Evolutionary conservation across 2,329 filamentous ascomycete genomes (phyloP).

Genomic region (Fusarium fracticaudum): DNA sequence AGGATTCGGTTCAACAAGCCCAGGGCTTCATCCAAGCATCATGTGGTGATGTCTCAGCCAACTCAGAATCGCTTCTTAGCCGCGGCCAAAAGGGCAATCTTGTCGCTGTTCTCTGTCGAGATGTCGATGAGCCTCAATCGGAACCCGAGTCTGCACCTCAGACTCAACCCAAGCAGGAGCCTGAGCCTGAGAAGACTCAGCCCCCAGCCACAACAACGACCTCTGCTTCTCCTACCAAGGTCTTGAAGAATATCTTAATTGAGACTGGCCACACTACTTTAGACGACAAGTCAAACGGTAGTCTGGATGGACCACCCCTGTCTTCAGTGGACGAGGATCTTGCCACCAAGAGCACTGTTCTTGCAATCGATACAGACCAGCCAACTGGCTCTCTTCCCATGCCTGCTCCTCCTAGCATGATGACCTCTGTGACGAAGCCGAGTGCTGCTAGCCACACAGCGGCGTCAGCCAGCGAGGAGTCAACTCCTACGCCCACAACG

Average conservation of each 20-base stretch:
- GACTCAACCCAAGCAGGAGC: no score
- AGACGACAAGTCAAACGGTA: not conserved
- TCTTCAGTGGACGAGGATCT: slow-evolving; percentile 30
- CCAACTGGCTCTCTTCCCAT: slow-evolving; percentile 32
- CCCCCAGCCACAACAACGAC: slow-evolving; percentile 3
- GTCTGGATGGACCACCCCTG: slow-evolving; percentile 14
- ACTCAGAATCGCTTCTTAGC: slow-evolving; percentile 48
- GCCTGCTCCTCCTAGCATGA: slow-evolving; percentile 17
- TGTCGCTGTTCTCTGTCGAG: slow-evolving; percentile 49
- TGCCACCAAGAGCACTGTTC: slow-evolving; percentile 31
- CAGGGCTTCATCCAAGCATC: slow-evolving; percentile 44
- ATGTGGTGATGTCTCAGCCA: slow-evolving; percentile 39
- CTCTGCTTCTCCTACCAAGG: slow-evolving; percentile 6
- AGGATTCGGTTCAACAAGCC: slow-evolving; percentile 40
- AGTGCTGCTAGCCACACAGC: slow-evolving; percentile 3
- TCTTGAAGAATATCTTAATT: slow-evolving; percentile 25
- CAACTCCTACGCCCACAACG: slow-evolving; percentile 15
- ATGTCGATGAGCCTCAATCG: slow-evolving; percentile 21
- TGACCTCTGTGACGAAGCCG: slow-evolving; percentile 21
- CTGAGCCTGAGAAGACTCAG: no score
- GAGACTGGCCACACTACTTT: slow-evolving; percentile 18
- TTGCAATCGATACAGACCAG: slow-evolving; percentile 34
- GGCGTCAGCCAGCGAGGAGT: not conserved
- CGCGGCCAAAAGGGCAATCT: slow-evolving; percentile 51
- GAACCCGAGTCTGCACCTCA: slow-evolving; percentile 1